Percentiles rank a stretch among this genome's conserved stretches.
phyloP scores from a whole-genome alignment of 2,329 filamentous ascomycete species.

The Colletotrichum liaoningense region DNA sequence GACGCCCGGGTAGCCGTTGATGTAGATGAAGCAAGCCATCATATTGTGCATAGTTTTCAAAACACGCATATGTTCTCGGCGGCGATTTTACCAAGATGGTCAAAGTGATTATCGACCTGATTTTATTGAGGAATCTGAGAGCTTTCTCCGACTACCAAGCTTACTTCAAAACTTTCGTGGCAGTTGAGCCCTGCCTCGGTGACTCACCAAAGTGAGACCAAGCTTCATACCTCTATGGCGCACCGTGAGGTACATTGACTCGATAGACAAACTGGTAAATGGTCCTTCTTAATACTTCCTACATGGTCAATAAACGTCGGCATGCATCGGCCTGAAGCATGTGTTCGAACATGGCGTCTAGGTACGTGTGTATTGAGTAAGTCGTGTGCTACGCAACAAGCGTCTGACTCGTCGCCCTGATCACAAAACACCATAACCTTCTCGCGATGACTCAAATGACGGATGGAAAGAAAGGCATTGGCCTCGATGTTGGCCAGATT shows the following conservation, averaged over 20 bases:
- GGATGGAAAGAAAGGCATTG: neutral
- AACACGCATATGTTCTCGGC: neutral
- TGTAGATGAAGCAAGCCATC: constrained; percentile 41
- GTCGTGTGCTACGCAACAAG: neutral
- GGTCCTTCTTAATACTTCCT: neutral
- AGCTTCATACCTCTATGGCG: neutral
- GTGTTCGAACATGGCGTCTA: neutral
- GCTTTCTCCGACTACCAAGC: neutral
- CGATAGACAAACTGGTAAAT: neutral
- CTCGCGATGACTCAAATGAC: neutral
- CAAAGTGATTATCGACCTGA: neutral
- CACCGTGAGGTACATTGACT: rapidly evolving
- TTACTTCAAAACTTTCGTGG: neutral
- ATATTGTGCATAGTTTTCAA: neutral
- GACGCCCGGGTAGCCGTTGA: constrained; percentile 46
- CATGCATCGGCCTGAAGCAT: neutral
- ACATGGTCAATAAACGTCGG: too few species aligned
- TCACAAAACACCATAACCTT: neutral
- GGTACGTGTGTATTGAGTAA: neutral
- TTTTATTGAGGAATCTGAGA: neutral
- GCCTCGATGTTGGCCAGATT: neutral
- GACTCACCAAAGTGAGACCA: neutral
- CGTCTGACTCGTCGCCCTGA: neutral
- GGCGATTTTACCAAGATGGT: neutral
- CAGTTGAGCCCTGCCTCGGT: neutral